Base-by-base conservation (phyloP, 2,329 filamentous ascomycete species). In the Fusarium goolgardi region DNA sequence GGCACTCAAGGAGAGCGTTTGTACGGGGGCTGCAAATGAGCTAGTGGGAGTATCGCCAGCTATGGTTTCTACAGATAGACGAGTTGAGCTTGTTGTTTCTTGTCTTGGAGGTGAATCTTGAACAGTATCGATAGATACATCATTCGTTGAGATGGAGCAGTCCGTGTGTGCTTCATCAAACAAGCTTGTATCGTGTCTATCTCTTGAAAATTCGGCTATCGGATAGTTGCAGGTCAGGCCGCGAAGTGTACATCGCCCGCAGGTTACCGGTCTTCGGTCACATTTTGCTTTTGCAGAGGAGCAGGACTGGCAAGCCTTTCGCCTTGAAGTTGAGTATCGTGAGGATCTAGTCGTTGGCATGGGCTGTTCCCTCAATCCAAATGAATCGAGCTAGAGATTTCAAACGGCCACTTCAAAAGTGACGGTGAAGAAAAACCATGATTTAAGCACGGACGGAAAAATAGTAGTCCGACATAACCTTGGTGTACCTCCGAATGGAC, bases 1-100 rank as follows among this genome's bases (percentile, higher is more conserved):
- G 10, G 10, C 7, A 13, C 6, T 39, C 3, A 1, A 20, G 2
- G 4, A 6, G 13, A 4, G 0, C 11, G n/a, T 8, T 20, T 4
- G 11, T 12, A 13, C 4, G 11, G n/a, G 6, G 11, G n/a, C 11
- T 20, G n/a, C 4, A 20, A 39, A 20, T 39, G n/a, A 39, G n/a
- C 11, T 20, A 0, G n/a, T 39, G 6, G n/a, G n/a, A 5, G n/a
- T 39, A 8, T 20, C 20, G 0, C n/a, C 35, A 12, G 11, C 11
- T 11, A 13, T 20, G 6, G 4, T 20, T 13, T 20, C n/a, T 20
- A 13, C 11, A 20, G 35, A 20, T 0, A 6, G 6, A 39, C 20
- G 10, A 5, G 6, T 20, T 13, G n/a, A 2, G 3, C 6, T 39
- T 20, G n/a, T 5, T 5, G 5, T 39, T 20, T 13, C 11, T 13